Percentiles rank a stretch among this genome's conserved stretches.
Evolutionary conservation across 176 grass and related monocot species (phyloP).

Genomic region (Rhynchospora pubera): DNA sequence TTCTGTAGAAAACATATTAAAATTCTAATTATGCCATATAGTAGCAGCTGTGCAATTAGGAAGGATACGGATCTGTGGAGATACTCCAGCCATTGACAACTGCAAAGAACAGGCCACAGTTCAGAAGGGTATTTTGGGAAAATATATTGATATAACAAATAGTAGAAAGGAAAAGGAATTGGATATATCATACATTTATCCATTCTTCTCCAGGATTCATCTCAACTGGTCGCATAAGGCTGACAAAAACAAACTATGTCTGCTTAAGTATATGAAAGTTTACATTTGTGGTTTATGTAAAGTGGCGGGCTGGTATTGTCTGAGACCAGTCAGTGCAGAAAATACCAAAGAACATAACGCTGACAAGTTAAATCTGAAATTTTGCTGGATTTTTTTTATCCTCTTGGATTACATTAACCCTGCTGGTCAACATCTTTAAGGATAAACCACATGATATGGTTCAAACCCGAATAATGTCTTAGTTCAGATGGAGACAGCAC

Average conservation of each 20-base stretch:
- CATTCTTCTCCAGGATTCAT: conserved; percentile 79
- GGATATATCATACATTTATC: conserved; percentile 58
- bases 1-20: not conserved
- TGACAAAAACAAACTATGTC: conserved; percentile 28
- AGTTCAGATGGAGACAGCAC: not conserved
- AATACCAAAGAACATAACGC: not conserved
- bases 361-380: not conserved
- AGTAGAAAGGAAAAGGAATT: not conserved
- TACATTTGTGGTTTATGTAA: not conserved
- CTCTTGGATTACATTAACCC: not conserved
- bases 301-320: not conserved
- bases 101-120: conserved; percentile 33
- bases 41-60: not conserved
- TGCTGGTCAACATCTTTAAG: not conserved
- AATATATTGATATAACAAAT: not conserved
- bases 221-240: conserved; percentile 64
- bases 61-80: conserved; percentile 88
- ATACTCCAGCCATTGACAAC: conserved; percentile 84
- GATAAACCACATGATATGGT: not conserved
- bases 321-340: not conserved
- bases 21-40: not conserved
- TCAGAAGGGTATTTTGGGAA: conserved; percentile 14
- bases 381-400: not conserved
- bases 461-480: not conserved
- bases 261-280: conserved; percentile 9